Conservation (phyloP, 768 basidiomycete species). For the Tubosaeta sp. region DNA sequence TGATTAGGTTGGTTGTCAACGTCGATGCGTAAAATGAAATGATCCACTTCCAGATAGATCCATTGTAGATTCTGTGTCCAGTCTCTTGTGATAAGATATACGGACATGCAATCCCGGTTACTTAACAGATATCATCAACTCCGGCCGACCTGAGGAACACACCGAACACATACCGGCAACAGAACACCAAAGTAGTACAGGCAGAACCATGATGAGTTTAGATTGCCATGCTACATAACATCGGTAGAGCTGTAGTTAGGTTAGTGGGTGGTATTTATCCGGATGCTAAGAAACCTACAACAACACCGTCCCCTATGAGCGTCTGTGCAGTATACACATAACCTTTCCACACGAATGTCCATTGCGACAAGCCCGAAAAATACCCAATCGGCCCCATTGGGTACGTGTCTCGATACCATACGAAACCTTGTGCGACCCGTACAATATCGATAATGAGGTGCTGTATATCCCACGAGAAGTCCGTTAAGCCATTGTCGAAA, state of each 20-base stretch:
- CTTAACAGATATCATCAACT: background rate
- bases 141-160: too few species aligned
- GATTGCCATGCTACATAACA: constrained; percentile 28
- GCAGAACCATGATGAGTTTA: constrained; percentile 18
- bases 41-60: constrained; percentile 27
- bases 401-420: constrained; percentile 15
- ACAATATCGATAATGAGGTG: constrained; percentile 17
- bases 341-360: constrained; percentile 25
- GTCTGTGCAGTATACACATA: constrained; percentile 15
- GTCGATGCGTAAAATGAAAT: constrained; percentile 30
- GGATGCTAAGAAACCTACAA: constrained; percentile 10
- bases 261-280: background rate
- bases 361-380: constrained; percentile 19
- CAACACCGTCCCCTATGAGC: constrained; percentile 20
- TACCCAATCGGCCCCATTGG: constrained; percentile 20
- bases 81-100: constrained; percentile 10
- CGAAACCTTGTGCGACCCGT: constrained; percentile 16
- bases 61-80: constrained; percentile 20
- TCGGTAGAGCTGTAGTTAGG: constrained; percentile 7
- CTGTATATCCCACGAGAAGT: constrained; percentile 1
- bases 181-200: constrained; percentile 22
- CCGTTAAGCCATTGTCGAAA: background rate
- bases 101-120: constrained; percentile 14
- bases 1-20: constrained; percentile 27
- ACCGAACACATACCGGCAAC: constrained; percentile 14